Percentiles rank a stretch among this genome's conserved stretches.
These are phyloP conservation scores for Euphrasia arctica DNA, from an alignment of 305 asterid genomes.

Conservation along the genomic window DNA sequence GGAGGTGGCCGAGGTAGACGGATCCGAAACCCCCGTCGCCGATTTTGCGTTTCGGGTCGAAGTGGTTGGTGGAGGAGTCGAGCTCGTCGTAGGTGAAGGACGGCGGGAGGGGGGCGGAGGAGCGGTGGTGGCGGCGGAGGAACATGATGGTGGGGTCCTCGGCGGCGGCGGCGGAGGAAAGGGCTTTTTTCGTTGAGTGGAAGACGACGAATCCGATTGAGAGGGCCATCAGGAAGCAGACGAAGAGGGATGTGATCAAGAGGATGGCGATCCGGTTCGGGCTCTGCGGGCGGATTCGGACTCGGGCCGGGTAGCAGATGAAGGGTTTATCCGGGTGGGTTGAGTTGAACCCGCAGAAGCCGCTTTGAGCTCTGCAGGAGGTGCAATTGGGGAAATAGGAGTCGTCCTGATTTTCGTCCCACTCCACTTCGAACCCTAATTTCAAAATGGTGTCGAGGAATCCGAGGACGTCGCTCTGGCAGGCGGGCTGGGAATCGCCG, in stretches of 20 bases:
- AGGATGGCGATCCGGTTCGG: slow-evolving; percentile 46
- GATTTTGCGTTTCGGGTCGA: slow-evolving; percentile 71
- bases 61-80: slow-evolving; percentile 58
- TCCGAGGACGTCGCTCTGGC: slow-evolving; percentile 75
- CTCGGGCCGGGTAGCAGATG: slow-evolving; percentile 45
- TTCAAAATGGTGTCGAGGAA: slow-evolving; percentile 56
- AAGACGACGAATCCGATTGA: slow-evolving; percentile 40
- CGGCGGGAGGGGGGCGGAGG: slow-evolving; percentile 79
- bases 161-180: slow-evolving; percentile 37
- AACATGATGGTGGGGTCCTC: slow-evolving; percentile 76
- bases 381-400: slow-evolving; percentile 60
- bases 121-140: slow-evolving; percentile 81
- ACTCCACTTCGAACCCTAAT: slow-evolving; percentile 69
- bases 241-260: slow-evolving; percentile 38
- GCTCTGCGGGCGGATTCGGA: slow-evolving; percentile 35
- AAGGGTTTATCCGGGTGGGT: slow-evolving; percentile 51
- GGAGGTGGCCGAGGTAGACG: slow-evolving; percentile 71
- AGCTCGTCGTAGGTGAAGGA: slow-evolving; percentile 87
- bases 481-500: slow-evolving; percentile 52
- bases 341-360: slow-evolving; percentile 76
- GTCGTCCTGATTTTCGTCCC: slow-evolving; percentile 82
- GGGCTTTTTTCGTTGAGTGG: slow-evolving; percentile 34
- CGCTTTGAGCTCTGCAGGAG: slow-evolving; percentile 47
- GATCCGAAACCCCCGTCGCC: slow-evolving; percentile 99
- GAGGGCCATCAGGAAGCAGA: slow-evolving; percentile 47